phyloP scores from a whole-genome alignment of 345 rosid genomes.

The Zanthoxylum bungeanum region DNA sequence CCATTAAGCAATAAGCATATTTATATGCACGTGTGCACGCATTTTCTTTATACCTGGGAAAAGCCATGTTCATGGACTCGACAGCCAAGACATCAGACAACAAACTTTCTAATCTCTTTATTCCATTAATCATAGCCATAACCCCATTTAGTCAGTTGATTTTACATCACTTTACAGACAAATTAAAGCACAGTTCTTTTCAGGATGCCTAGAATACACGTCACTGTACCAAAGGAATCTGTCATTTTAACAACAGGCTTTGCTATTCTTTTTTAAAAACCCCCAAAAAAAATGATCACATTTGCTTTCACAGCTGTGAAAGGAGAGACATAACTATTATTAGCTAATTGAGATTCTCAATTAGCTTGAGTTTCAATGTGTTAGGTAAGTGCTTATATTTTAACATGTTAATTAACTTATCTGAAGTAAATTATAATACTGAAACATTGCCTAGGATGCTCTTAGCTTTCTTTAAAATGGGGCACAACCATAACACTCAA shows the following conservation, averaged over 20 bases:
- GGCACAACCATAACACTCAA: slow-evolving; percentile 9
- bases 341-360: slow-evolving; percentile 19
- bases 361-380: not conserved
- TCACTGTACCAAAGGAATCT: slow-evolving; percentile 4
- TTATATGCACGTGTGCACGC: slow-evolving; percentile 42
- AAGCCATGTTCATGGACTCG: slow-evolving; percentile 14
- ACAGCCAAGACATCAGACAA: slow-evolving; percentile 16
- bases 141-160: slow-evolving; percentile 4
- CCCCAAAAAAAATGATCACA: not conserved
- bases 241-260: not conserved
- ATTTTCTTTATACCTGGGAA: slow-evolving; percentile 29
- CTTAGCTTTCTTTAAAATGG: slow-evolving; percentile 18
- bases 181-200: not conserved
- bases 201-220: not conserved
- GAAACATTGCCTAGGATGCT: slow-evolving; percentile 31
- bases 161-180: not conserved
- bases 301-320: not conserved
- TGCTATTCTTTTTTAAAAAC: no score
- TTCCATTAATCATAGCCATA: slow-evolving; percentile 12
- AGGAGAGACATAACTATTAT: not conserved
- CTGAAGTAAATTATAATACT: not conserved
- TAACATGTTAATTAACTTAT: not conserved
- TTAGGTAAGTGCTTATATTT: not conserved
- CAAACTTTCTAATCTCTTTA: slow-evolving; percentile 7
- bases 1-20: slow-evolving; percentile 20